These are phyloP conservation scores for Spathaspora hagerdaliae DNA, from an alignment of 805 yeast species.

Conservation along the genomic window DNA sequence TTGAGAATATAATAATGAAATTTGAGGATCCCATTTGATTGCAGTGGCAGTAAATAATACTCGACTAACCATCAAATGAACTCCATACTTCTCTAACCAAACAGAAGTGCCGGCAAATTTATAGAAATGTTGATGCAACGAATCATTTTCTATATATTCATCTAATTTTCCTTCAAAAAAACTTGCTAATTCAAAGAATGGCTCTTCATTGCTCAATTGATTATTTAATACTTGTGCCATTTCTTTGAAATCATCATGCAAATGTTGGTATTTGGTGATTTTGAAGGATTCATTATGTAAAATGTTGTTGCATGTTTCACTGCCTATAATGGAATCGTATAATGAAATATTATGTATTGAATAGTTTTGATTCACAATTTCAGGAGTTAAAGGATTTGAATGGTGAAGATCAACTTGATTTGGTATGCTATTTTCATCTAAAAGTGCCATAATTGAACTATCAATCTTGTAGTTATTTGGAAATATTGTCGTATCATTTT, in stretches of 20 bases:
- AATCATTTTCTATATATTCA: conserved; percentile 6
- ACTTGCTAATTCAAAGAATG: conserved; percentile 1
- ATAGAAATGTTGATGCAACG: conserved; percentile 21
- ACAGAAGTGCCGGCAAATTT: conserved; percentile 30
- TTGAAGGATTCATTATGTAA: not conserved
- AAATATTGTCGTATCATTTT: no score
- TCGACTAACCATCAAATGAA: conserved; percentile 29
- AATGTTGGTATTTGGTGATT: not conserved
- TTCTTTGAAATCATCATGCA: conserved; percentile 5
- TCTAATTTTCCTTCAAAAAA: conserved; percentile 6
- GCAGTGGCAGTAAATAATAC: conserved; percentile 20
- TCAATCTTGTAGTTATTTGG: no score
- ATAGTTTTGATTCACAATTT: not conserved
- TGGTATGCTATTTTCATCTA: no score
- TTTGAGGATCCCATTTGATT: conserved; percentile 14
- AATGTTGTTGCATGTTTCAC: no score
- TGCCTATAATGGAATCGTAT: no score
- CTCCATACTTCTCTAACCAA: conserved; percentile 28
- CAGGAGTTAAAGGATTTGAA: not conserved
- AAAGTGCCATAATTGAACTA: no score
- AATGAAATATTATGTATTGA: not conserved
- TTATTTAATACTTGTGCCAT: conserved; percentile 1
- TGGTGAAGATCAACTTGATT: no score
- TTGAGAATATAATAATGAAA: conserved; percentile 21
- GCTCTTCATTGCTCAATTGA: conserved; percentile 3